These are phyloP conservation scores for Lactifluus piperatus DNA, from an alignment of 768 basidiomycete species.

Conservation along the genomic window DNA sequence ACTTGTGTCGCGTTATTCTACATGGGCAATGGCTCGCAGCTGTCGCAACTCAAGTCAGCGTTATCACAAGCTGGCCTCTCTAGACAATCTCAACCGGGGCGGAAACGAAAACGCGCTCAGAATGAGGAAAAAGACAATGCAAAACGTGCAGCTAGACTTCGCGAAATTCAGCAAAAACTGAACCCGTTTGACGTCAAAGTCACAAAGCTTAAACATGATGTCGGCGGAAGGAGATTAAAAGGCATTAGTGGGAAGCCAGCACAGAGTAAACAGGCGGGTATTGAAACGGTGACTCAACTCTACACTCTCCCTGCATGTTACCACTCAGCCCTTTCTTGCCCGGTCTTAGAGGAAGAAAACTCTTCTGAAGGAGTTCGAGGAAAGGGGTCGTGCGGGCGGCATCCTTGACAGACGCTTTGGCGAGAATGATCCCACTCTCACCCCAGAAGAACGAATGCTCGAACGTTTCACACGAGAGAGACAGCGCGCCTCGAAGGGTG, in stretches of 20 bases:
- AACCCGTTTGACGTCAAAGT: conserved; percentile 95
- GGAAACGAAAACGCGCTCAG: conserved; percentile 60
- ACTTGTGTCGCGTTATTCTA: background rate
- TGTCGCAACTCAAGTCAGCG: conserved; percentile 83
- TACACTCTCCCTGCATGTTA: conserved; percentile 20
- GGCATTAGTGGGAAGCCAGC: conserved; percentile 79
- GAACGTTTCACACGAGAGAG: conserved; percentile 92
- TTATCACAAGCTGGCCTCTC: conserved; percentile 74
- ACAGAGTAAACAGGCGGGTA: conserved; percentile 80
- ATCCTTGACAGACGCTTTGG: conserved; percentile 93
- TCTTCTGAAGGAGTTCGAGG: conserved; percentile 79
- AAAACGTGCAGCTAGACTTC: conserved; percentile 69
- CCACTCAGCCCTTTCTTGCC: conserved; percentile 4
- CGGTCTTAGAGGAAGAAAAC: conserved; percentile 68
- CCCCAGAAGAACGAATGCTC: conserved; percentile 94
- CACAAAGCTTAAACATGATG: conserved; percentile 87
- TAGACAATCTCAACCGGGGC: conserved; percentile 43
- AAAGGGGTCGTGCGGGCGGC: conserved; percentile 75
- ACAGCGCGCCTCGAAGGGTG: conserved; percentile 66
- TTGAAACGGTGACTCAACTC: conserved; percentile 59
- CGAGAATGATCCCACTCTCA: conserved; percentile 87
- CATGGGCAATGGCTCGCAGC: conserved; percentile 83
- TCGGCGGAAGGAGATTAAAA: conserved; percentile 80
- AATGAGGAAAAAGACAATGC: conserved; percentile 71
- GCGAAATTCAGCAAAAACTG: conserved; percentile 74